Conservation (phyloP, 129 eudicot genomes). For the Saposhnikovia divaricata region DNA sequence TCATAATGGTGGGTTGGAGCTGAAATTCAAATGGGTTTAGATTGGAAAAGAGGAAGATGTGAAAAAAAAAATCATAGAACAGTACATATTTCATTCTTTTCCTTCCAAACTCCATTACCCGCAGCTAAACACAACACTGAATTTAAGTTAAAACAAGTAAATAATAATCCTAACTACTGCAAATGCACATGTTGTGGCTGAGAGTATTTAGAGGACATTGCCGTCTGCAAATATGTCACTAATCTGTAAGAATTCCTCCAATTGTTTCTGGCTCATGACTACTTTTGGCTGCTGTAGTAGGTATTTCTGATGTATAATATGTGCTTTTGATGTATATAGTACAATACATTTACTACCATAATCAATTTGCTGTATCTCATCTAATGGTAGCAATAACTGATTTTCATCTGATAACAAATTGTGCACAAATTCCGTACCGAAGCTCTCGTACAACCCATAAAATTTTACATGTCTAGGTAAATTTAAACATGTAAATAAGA, state of each 20-base stretch:
- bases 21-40: not conserved
- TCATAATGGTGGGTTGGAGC: not conserved
- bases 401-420: no score
- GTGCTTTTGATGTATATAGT: no score
- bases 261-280: not conserved
- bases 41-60: not conserved
- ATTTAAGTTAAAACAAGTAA: not conserved
- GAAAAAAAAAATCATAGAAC: not conserved
- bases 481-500: no score
- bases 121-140: not conserved
- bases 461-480: no score
- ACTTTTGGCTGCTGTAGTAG: not conserved
- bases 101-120: not conserved
- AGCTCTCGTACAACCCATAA: no score
- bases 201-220: no score
- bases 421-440: no score
- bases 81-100: not conserved
- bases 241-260: not conserved
- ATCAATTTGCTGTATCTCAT: no score
- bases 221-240: no score
- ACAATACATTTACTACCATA: no score
- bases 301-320: not conserved
- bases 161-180: no score
- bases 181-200: not conserved
- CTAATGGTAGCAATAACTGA: no score